Evolutionary conservation across 306 rosid genomes (phyloP).

Genomic region (Lablab purpureus): DNA sequence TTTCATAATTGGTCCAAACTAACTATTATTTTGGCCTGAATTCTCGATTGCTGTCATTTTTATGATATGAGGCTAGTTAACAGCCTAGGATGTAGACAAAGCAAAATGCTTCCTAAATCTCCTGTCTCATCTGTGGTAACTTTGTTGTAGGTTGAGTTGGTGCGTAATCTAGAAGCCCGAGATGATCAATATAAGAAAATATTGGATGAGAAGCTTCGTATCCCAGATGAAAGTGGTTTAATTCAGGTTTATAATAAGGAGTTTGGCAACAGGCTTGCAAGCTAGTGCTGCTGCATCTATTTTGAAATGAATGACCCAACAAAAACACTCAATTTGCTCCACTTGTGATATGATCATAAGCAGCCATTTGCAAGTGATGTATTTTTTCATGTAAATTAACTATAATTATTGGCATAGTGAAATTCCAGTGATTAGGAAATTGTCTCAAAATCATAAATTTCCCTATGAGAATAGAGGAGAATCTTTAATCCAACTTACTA

Average conservation of each 20-base stretch:
- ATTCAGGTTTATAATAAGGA: slow-evolving; percentile 68
- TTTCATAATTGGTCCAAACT: slow-evolving; percentile 8
- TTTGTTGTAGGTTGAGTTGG: slow-evolving; percentile 75
- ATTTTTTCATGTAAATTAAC: slow-evolving; percentile 48
- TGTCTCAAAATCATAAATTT: neutral
- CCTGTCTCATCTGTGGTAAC: slow-evolving; percentile 27
- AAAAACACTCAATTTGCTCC: slow-evolving; percentile 12
- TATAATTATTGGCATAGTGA: slow-evolving; percentile 35
- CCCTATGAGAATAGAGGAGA: no score
- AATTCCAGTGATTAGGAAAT: slow-evolving; percentile 31
- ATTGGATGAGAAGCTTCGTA: slow-evolving; percentile 74
- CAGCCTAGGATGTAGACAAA: neutral
- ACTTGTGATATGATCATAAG: slow-evolving; percentile 11
- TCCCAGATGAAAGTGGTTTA: slow-evolving; percentile 59
- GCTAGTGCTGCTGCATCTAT: slow-evolving; percentile 46
- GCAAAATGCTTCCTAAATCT: slow-evolving; percentile 13
- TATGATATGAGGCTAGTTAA: slow-evolving; percentile 19
- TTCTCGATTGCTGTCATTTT: slow-evolving; percentile 7
- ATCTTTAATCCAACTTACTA: neutral
- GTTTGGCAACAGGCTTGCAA: slow-evolving; percentile 64
- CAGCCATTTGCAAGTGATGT: slow-evolving; percentile 27
- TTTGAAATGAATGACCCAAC: neutral
- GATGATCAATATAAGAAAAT: slow-evolving; percentile 77
- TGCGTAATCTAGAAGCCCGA: slow-evolving; percentile 68
- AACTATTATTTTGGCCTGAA: slow-evolving; percentile 4